Evolutionary conservation across 805 yeast species (phyloP), one percentile per base, ranked within the genome.

Genomic region (Sugiyamaella floridensis): DNA sequence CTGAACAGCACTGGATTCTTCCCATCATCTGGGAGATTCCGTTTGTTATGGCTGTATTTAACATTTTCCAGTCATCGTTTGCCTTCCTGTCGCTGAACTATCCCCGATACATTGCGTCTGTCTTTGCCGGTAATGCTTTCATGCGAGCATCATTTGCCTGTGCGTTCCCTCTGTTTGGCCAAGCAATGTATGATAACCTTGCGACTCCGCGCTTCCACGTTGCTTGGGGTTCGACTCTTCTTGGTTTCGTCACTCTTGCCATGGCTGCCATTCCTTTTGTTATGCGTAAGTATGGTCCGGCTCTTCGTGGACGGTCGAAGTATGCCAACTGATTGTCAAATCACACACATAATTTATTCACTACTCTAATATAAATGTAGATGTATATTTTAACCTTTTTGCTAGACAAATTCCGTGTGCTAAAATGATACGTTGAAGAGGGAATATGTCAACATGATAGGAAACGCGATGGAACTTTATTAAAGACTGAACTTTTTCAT

Each of bases 151-250:
- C 67, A 1, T 73, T 76, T 57, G 86, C 83, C 1, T 79, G 80
- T 56, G 78, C 76, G 2, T 82, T 82, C 71, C 85, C 86, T 41
- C 70, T 85, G 48, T 83, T 85, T 65, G 85, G 86, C 4, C 62
- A 72, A 37, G 77, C 78, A 26, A 74, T 85, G 79, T 85, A 76
- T 63, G 67, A 71, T 50, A 76, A 58, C 6, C 56, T 67, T 40
- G 64, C 64, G 10, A 66, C 60, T 14, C 49, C 67, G 1, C 73
- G 71, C 37, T 82, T 70, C 61, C 85, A 85, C 1, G 79, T 77
- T 14, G 84, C 73, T 2, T 81, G 83, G 83, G 85, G 83, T 1
- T 67, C 76, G 1, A 71, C 78, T 4, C 55, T 79, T 11, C 61
- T 79, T 45, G 82, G 76, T 0, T 76, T 77, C 56, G 58, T 78